Evolutionary conservation across 345 rosid genomes (phyloP), one percentile per base, ranked within the genome.

Genomic region (Limnanthes douglasii): DNA sequence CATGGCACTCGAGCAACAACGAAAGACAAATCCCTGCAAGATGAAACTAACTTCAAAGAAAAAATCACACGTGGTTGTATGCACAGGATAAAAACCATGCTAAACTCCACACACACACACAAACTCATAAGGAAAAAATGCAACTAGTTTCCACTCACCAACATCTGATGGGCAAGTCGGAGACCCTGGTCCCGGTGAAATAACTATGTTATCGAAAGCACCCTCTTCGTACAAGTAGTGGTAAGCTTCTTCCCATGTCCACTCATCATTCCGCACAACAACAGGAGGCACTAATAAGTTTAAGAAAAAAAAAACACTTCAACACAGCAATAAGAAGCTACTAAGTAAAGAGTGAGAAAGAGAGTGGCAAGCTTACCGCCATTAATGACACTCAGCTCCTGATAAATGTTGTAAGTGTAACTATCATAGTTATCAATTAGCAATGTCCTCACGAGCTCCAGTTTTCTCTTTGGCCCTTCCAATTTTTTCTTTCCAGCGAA

Each of bases 121-220:
- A n/a, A n/a, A n/a, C n/a, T n/a, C n/a, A n/a, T n/a, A n/a, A n/a
- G n/a, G 41, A 13, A 29, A 34, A 31, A 11, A 19, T 25, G 7
- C 36, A 19, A 33, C 1, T 8, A 13, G 40, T n/a, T 50, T 25
- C 19, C 5, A 41, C 43, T 41, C 57, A 88, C 95, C 97, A 49
- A 88, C 66, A 72, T 84, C 95, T 29, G 66, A 54, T 3, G 94
- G 63, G 37, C 92, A 70, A 32, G 75, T 39, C 1, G 98, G 95
- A 28, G 94, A 73, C 48, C 98, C 98, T 60, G 98, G 98, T 49
- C 95, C 95, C 46, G 98, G 98, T 24, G 97, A 88, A 46, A 83
- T 76, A 18, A 88, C 98, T 41, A 79, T 59, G 59, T 83, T 88
- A 56, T 88, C 94, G 6, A 83, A 88, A 37, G 78, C 71, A 38